These are phyloP conservation scores for Zygosaccharomyces sapae DNA, from an alignment of 1,139 yeast species.

Conservation along the genomic window DNA sequence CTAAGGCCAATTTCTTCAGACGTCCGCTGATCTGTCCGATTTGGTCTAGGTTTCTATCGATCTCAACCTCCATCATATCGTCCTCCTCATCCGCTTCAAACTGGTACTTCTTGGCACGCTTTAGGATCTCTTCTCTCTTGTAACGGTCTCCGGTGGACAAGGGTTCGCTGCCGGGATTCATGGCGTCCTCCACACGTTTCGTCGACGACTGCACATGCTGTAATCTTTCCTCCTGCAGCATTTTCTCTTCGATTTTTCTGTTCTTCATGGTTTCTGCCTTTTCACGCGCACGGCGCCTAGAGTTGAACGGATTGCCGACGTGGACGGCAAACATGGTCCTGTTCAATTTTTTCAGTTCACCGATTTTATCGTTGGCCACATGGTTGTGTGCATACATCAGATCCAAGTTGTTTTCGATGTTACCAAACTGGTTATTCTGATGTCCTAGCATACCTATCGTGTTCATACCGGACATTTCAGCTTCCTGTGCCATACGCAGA, in stretches of 20 bases:
- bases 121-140: slow-evolving; percentile 38
- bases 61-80: slow-evolving; percentile 56
- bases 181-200: slow-evolving; percentile 45
- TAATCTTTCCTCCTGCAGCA: slow-evolving; percentile 43
- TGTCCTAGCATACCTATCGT: slow-evolving; percentile 90
- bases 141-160: slow-evolving; percentile 36
- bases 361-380: slow-evolving; percentile 79
- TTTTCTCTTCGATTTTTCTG: slow-evolving; percentile 60
- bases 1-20: slow-evolving; percentile 47
- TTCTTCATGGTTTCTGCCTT: slow-evolving; percentile 67
- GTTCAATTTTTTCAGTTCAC: slow-evolving; percentile 73
- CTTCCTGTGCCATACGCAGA: slow-evolving; percentile 81
- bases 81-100: slow-evolving; percentile 61
- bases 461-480: slow-evolving; percentile 85
- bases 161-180: slow-evolving; percentile 33
- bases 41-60: slow-evolving; percentile 51
- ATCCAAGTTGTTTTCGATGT: slow-evolving; percentile 72
- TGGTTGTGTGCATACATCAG: slow-evolving; percentile 77
- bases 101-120: slow-evolving; percentile 45
- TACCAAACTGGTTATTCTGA: slow-evolving; percentile 80
- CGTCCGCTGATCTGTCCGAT: slow-evolving; percentile 47
- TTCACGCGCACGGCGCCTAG: slow-evolving; percentile 68
- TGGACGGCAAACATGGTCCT: slow-evolving; percentile 82
- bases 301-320: slow-evolving; percentile 79
- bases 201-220: slow-evolving; percentile 45